Conservation (phyloP, 306 rosid genomes). For the Vicia sativa region DNA sequence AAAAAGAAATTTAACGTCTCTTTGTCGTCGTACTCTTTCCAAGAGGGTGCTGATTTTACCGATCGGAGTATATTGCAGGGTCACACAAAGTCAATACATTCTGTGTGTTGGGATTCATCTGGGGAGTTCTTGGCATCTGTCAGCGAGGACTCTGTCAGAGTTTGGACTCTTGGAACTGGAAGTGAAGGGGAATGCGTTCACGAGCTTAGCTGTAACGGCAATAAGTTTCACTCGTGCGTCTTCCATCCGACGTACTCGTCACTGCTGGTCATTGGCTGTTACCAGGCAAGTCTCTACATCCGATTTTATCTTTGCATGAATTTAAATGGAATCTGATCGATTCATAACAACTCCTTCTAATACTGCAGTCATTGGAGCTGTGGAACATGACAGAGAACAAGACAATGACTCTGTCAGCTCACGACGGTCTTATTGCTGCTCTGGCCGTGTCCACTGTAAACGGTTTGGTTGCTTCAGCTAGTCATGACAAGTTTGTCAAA, state of each 20-base stretch:
- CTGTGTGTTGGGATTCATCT: conserved; percentile 90
- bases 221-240: conserved; percentile 83
- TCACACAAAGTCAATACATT: conserved; percentile 71
- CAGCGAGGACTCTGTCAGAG: conserved; percentile 95
- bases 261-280: conserved; percentile 87
- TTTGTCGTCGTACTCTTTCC: conserved; percentile 2
- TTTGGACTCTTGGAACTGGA: conserved; percentile 89
- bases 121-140: conserved; percentile 94
- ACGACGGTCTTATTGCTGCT: conserved; percentile 82
- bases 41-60: conserved; percentile 25
- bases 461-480: conserved; percentile 92
- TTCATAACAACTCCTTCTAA: no score
- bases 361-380: conserved; percentile 87
- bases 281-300: conserved; percentile 67
- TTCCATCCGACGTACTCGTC: conserved; percentile 87
- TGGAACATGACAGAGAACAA: conserved; percentile 92
- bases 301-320: no score
- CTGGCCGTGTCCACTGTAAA: conserved; percentile 77
- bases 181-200: conserved; percentile 84
- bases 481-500: conserved; percentile 88
- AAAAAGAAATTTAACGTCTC: not conserved
- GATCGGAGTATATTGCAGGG: conserved; percentile 62
- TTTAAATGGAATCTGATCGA: no score
- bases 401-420: conserved; percentile 92
- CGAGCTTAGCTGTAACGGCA: conserved; percentile 87